Evolutionary conservation across 1,139 yeast genomes (phyloP), one percentile per base, ranked within the genome.

Genomic region (Yamadazyma songkhlaensis): DNA sequence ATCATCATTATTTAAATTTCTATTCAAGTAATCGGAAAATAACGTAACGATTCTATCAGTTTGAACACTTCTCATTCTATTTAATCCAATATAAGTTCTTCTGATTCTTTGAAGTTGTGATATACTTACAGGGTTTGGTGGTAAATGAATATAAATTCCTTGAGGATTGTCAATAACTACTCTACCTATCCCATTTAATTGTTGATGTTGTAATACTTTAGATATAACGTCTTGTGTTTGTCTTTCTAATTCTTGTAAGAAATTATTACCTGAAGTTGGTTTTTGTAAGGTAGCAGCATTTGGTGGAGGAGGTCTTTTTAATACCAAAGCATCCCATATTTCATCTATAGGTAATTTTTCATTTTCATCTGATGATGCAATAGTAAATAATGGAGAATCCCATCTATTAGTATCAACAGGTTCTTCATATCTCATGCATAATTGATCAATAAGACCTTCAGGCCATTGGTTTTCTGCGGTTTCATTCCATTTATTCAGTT

Each of bases 381-480:
- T 60, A 0, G 87, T 79, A 56, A 88, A 84, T 44, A 90, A 63
- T 2, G 99, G 99, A 4, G 95, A 80, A 56, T 92, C 99, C 98
- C 98, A 92, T 43, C 97, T 68, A 27, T 84, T 78, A 54, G 78
- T 77, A 14, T 81, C 81, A 52, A 87, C 85, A 1, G 99, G 99
- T 57, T 92, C 98, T 59, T 92, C 98, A 54, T 83, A 94, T 45
- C 98, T 62, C 79, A 89, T 85, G 4, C 80, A 74, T 45, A 92
- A 63, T 38, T 84, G 92, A 15, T 72, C 73, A 34, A 90, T 67
- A 34, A 88, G 60, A 28, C 76, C 83, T 1, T 69, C 72, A 26
- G 79, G 83, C 97, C 97, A 90, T 32, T 66, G 62, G 24, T 61
- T 59, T 0, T 48, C 30, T 2, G 37, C 39, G 11, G 37, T 39